Evolutionary conservation across 2,329 filamentous ascomycete species (phyloP), one percentile per base, ranked within the genome.

Genomic region (Cladosporium sphaerospermum): DNA sequence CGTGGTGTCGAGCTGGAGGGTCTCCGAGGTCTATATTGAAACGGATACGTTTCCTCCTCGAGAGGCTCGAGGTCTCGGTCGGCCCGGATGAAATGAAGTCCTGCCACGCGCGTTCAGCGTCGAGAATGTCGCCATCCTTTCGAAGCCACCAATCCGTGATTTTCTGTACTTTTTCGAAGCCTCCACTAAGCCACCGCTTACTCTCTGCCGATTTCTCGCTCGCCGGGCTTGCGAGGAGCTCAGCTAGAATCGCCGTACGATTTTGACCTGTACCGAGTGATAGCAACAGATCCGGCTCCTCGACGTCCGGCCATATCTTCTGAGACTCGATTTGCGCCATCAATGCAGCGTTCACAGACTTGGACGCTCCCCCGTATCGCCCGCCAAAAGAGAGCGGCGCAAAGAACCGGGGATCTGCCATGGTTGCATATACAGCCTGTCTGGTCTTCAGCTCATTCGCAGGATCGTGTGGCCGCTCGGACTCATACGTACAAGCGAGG

Each of bases 371-470:
- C 2, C 75, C 76, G 54, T 79, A 78, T 3, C 70, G 68, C 3
- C 69, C 66, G 52, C 80, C 75, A 45, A 58, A 61, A n/a, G 69
- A 65, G 63, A 78, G 78, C 6, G 75, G 72, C 56, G 76, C 75
- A 64, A 80, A 80, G 56, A 73, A 76, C 1, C 67, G 69, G 3
- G 77, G 76, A 3, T 74, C 73, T 6, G 78, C 75, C 2, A 74
- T 71, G 1, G 77, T 76, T 4, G 77, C 77, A 13, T 77, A 69
- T 2, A 75, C 70, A 16, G 75, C 75, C 67, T 81, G 73, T 74
- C 77, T 79, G 4, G 74, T 71, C 56, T 74, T 75, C 23, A 76
- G 52, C 57, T 76, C 74, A 40, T 64, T 59, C 3, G 64, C 55
- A 1, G 64, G 62, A 33, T 68, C 63, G 41, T 75, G 71, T 2